phyloP scores from a whole-genome alignment of 768 basidiomycete genomes.

The Suillus discolor region DNA sequence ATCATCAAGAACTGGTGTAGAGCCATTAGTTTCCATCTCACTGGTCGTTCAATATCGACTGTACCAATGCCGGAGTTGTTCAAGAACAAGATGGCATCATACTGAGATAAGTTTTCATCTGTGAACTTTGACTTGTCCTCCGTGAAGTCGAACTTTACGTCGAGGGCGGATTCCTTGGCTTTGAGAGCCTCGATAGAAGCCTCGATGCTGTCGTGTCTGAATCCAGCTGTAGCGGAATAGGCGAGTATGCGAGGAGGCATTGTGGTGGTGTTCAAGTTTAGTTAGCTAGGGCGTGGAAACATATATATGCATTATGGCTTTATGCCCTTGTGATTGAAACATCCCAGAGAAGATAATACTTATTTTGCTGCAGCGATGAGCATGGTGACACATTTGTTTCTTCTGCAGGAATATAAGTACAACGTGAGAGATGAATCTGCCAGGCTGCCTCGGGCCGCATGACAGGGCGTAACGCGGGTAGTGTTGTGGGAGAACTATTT shows the following conservation, averaged over 20 bases:
- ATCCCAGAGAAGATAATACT: neutral
- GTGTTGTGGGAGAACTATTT: too few relatives aligned
- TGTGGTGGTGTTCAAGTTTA: neutral
- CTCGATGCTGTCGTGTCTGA: slow-evolving; percentile 77
- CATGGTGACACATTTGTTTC: neutral
- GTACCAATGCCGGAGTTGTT: slow-evolving; percentile 69
- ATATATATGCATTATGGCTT: neutral
- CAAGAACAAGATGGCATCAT: slow-evolving; percentile 71
- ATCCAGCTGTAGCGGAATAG: slow-evolving; percentile 63
- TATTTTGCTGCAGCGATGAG: neutral
- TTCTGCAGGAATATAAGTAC: neutral
- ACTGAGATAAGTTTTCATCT: slow-evolving; percentile 51
- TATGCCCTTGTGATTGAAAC: neutral
- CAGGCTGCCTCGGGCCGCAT: neutral
- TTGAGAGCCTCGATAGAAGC: slow-evolving; percentile 62
- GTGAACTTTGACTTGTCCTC: slow-evolving; percentile 64
- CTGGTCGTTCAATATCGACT: slow-evolving; percentile 18
- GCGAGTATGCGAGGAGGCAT: slow-evolving; percentile 50
- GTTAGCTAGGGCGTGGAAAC: neutral
- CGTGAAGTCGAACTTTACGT: slow-evolving; percentile 61
- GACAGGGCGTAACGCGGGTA: neutral
- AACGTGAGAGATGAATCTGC: neutral
- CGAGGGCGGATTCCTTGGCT: slow-evolving; percentile 44
- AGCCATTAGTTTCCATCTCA: slow-evolving; percentile 3
- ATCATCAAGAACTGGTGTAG: slow-evolving; percentile 52